phyloP scores from a whole-genome alignment of 768 basidiomycete genomes.

The Amanita exitialis region DNA sequence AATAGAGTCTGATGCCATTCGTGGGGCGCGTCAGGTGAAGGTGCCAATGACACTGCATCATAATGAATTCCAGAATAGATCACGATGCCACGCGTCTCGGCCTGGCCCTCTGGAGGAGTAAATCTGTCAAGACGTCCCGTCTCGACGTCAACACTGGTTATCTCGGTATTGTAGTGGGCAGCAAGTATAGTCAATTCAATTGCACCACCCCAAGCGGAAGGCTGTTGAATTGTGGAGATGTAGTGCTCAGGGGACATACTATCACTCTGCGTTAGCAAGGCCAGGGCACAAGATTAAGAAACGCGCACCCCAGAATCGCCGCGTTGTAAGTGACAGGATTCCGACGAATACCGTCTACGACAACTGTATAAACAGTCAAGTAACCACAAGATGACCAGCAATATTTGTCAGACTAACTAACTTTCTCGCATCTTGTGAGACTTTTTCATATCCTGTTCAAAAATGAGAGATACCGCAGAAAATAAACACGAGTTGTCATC shows the following conservation, averaged over 20 bases:
- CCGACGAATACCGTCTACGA: slow-evolving; percentile 69
- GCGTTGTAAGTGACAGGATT: slow-evolving; percentile 72
- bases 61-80: slow-evolving; percentile 97
- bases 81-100: slow-evolving; percentile 51
- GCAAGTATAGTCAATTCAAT: slow-evolving; percentile 88
- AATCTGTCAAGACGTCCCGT: slow-evolving; percentile 86
- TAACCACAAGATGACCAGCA: not conserved
- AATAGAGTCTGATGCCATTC: slow-evolving; percentile 91
- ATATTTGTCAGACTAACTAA: slow-evolving; percentile 40
- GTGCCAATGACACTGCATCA: slow-evolving; percentile 81
- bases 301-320: slow-evolving; percentile 70
- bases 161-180: slow-evolving; percentile 74
- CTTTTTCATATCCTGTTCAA: slow-evolving; percentile 72
- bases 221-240: slow-evolving; percentile 69
- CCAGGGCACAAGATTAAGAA: not conserved
- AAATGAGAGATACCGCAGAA: slow-evolving; percentile 75
- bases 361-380: slow-evolving; percentile 36
- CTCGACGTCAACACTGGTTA: slow-evolving; percentile 86
- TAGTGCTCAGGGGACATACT: slow-evolving; percentile 58
- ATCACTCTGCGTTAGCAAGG: not conserved
- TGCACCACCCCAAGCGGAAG: slow-evolving; percentile 89
- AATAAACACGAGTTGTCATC: slow-evolving; percentile 98
- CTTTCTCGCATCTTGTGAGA: slow-evolving; percentile 66
- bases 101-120: slow-evolving; percentile 34
- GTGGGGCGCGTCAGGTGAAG: slow-evolving; percentile 57